Evolutionary conservation across 2,329 filamentous ascomycete species (phyloP), one percentile per base, ranked within the genome.

Genomic region (Tolypocladium pustulatum): DNA sequence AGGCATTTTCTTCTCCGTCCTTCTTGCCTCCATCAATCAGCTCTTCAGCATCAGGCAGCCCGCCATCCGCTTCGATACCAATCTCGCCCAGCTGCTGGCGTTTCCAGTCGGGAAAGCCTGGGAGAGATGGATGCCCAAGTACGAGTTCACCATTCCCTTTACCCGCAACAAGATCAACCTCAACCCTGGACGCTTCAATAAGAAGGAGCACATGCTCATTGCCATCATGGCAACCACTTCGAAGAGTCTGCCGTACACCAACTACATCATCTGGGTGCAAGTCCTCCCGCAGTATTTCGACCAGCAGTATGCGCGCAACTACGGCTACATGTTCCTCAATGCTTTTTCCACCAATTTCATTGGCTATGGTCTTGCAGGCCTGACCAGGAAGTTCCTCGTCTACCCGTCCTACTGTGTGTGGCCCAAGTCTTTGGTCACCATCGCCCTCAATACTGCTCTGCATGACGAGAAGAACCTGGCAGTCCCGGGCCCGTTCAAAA

Each of bases 161-260:
- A 71, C 10, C 72, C 75, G 43, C 17, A 55, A 41, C 0, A 25
- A 40, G 13, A 43, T 61, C 62, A 74, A 70, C n/a, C 69, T 80
- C 22, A 81, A 81, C 63, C 78, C 79, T 0, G 78, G 78, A 0
- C 75, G 73, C 1, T 82, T 83, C 67, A 79, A 76, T 61, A 76
- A 76, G 65, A 83, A 83, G 67, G 80, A 83, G 66, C 80, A 83
- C 67, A 76, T 81, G 73, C 68, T 84, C 55, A 80, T 84, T 60
- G 76, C 78, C 34, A 77, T 81, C 65, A 80, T 81, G 76, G 80
- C 84, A 46, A 82, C 83, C 65, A 76, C 75, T 4, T 73, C 74
- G n/a, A 75, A 72, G 64, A 72, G 71, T 27, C 65, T 73, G 20
- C 78, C 79, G 0, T 81, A 81, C 63, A 80, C 78, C 1, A 69